These are phyloP conservation scores for Chenopodium quinoa DNA, from an alignment of 148 eudicot genomes.

Conservation along the genomic window DNA sequence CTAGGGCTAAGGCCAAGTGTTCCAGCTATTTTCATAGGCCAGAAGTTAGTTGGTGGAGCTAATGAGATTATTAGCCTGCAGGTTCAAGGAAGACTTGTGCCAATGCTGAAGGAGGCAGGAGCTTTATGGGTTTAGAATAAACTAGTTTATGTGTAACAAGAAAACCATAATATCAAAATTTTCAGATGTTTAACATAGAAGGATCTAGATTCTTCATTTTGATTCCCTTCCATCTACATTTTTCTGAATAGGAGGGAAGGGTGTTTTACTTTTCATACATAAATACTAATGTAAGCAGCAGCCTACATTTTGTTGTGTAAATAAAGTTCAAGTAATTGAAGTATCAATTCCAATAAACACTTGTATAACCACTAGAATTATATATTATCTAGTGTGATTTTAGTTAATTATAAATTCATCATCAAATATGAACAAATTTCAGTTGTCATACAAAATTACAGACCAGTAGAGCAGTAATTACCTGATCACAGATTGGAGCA, in stretches of 20 bases:
- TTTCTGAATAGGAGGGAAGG: constrained; percentile 5
- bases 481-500: neutral
- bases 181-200: too few relatives aligned
- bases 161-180: too few relatives aligned
- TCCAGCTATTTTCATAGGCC: too few relatives aligned
- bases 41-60: too few relatives aligned
- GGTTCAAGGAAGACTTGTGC: too few relatives aligned
- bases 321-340: neutral
- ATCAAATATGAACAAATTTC: neutral
- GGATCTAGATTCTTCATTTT: neutral
- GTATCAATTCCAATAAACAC: neutral
- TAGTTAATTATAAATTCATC: neutral
- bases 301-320: neutral
- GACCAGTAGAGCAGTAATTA: neutral
- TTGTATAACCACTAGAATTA: neutral
- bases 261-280: neutral
- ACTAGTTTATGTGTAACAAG: too few relatives aligned
- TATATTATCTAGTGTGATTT: neutral
- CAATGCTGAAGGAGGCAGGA: too few relatives aligned
- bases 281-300: neutral
- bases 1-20: too few relatives aligned
- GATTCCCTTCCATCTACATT: neutral
- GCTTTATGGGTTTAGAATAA: too few relatives aligned
- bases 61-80: too few relatives aligned
- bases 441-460: neutral